Conservation (phyloP, 495 filamentous ascomycete genomes). For the Xylaria sp. region DNA sequence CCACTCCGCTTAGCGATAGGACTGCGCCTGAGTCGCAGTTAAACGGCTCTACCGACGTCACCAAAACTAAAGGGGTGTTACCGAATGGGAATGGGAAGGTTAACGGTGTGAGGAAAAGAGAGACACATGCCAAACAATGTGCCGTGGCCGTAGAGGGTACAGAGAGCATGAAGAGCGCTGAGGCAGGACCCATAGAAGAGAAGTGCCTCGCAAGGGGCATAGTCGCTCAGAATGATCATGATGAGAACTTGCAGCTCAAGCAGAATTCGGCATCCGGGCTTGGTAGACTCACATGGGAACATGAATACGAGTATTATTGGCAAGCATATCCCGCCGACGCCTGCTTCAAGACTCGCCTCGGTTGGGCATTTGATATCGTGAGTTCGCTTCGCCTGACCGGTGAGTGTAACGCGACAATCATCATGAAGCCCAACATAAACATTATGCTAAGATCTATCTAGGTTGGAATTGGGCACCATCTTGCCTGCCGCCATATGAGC, state of each 20-base stretch:
- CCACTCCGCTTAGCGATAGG: conserved; percentile 39
- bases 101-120: conserved; percentile 1
- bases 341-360: conserved; percentile 65
- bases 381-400: conserved; percentile 71
- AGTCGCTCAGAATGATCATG: conserved; percentile 27
- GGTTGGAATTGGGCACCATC: conserved; percentile 80
- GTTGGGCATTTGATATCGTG: conserved; percentile 74
- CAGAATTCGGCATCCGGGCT: conserved; percentile 5
- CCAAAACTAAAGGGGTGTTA: background rate
- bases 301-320: conserved; percentile 65
- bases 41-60: background rate
- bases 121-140: background rate
- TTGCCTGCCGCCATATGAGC: conserved; percentile 60
- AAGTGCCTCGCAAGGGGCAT: background rate
- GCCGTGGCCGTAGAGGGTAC: background rate
- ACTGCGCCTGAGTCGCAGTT: background rate
- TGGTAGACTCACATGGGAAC: conserved; percentile 28
- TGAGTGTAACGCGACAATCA: conserved; percentile 25
- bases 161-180: background rate
- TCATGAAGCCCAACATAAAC: background rate
- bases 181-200: background rate
- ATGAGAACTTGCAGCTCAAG: conserved; percentile 13
- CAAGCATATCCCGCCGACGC: conserved; percentile 69
- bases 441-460: conserved; percentile 21
- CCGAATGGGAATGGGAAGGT: background rate